These are phyloP conservation scores for Chrysosphaeria jannelii DNA, from an alignment of 2,329 filamentous ascomycete genomes.

Conservation along the genomic window DNA sequence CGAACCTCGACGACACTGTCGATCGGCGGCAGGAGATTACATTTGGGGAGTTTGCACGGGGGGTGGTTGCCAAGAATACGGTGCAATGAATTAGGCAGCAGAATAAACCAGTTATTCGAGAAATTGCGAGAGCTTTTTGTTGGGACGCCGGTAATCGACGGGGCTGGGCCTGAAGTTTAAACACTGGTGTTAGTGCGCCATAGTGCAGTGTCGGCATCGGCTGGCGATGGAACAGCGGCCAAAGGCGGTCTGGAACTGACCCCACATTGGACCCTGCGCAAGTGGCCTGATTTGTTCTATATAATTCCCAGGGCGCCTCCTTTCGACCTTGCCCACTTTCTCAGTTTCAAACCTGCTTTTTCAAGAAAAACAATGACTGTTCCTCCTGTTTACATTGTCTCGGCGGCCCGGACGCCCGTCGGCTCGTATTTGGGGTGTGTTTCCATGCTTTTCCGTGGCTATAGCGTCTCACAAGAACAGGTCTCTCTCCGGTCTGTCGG, in stretches of 20 bases:
- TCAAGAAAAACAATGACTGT: constrained; percentile 62
- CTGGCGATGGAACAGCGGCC: too few species aligned
- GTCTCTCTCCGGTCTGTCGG: constrained; percentile 63
- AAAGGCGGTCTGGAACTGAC: too few species aligned
- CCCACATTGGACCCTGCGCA: too few species aligned
- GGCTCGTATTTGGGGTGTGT: constrained; percentile 91
- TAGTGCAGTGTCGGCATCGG: too few species aligned
- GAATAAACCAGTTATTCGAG: background rate
- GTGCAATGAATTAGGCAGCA: constrained; percentile 9
- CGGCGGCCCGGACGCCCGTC: constrained; percentile 64
- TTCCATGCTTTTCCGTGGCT: too few species aligned
- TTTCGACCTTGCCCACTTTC: too few species aligned
- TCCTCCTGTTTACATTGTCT: constrained; percentile 85
- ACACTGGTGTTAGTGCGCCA: too few species aligned
- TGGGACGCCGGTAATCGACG: too few species aligned
- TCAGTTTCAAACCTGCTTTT: constrained; percentile 4
- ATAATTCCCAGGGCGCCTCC: too few species aligned
- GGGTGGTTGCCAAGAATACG: constrained; percentile 27
- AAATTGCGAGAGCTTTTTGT: background rate
- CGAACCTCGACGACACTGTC: constrained; percentile 57
- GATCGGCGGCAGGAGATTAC: constrained; percentile 34
- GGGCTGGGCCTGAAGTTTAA: too few species aligned
- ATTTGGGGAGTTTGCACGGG: constrained; percentile 47
- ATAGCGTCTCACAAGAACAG: too few species aligned
- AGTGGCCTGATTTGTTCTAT: too few species aligned